These are phyloP conservation scores for Yamadazyma oceani DNA, from an alignment of 1,139 yeast genomes.

Conservation along the genomic window DNA sequence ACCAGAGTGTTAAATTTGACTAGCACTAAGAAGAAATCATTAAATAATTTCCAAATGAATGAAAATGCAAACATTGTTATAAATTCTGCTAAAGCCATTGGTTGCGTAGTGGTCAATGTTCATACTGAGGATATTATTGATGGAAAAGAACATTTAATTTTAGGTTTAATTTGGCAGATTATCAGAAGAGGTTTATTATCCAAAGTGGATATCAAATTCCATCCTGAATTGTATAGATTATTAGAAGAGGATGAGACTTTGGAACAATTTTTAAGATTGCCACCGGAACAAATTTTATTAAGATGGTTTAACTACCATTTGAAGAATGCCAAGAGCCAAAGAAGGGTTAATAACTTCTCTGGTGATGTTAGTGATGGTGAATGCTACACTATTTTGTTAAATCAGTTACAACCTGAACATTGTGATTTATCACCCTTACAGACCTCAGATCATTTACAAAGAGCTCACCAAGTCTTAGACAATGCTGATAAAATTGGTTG, in stretches of 20 bases:
- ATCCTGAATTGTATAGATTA: constrained; percentile 93
- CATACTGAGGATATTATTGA: constrained; percentile 97
- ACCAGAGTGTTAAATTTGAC: constrained; percentile 94
- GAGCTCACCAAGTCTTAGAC: constrained; percentile 83
- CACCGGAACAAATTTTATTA: constrained; percentile 94
- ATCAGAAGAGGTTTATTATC: constrained; percentile 92
- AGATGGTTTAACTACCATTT: constrained; percentile 98
- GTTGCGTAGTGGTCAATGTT: constrained; percentile 96
- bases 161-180: constrained; percentile 98
- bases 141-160: constrained; percentile 92
- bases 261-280: constrained; percentile 92
- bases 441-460: constrained; percentile 63
- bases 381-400: constrained; percentile 82
- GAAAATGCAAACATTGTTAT: constrained; percentile 97
- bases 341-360: constrained; percentile 83
- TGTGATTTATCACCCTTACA: constrained; percentile 85
- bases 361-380: constrained; percentile 93
- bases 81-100: constrained; percentile 98
- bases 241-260: constrained; percentile 95
- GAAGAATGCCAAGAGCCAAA: constrained; percentile 87
- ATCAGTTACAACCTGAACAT: constrained; percentile 81
- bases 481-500: constrained; percentile 92
- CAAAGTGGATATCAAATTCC: constrained; percentile 92
- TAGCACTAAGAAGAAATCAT: constrained; percentile 66
- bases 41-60: constrained; percentile 92